A percentile compares a stretch with the other conserved stretches of the same genome.
Conservation (phyloP, 768 basidiomycete genomes). For the Lactifluus volemus region DNA sequence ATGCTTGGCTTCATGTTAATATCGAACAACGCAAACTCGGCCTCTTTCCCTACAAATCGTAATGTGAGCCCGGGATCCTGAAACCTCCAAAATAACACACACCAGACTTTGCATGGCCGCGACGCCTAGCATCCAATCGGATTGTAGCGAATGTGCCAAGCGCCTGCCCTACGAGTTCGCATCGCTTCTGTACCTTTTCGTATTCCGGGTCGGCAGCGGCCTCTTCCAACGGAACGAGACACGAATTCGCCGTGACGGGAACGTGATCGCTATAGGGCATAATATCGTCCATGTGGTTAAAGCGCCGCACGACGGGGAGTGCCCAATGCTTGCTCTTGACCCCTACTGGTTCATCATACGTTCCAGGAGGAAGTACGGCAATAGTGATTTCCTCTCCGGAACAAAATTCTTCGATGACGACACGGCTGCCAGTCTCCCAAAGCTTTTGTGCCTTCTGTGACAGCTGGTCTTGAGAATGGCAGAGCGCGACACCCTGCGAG, state of each 20-base stretch:
- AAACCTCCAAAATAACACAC: background rate
- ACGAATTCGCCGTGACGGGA: background rate
- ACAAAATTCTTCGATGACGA: background rate
- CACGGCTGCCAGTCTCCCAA: background rate
- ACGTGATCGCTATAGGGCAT: background rate
- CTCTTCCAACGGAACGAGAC: background rate
- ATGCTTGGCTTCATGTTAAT: background rate
- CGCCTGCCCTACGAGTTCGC: background rate
- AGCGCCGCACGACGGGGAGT: background rate
- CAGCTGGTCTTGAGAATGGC: background rate
- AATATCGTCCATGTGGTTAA: background rate
- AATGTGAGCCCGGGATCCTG: background rate
- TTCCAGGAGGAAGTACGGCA: background rate
- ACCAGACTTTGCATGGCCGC: background rate
- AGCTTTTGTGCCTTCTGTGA: background rate
- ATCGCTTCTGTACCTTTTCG: background rate
- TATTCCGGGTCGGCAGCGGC: background rate
- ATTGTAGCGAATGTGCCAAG: conserved; percentile 1
- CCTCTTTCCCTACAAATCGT: background rate
- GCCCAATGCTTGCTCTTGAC: background rate
- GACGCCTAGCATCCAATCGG: background rate
- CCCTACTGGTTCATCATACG: background rate
- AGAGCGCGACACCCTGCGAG: conserved; percentile 2
- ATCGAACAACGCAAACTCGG: background rate
- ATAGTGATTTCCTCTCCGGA: background rate